phyloP scores from a whole-genome alignment of 2,329 filamentous ascomycete genomes.

The Curvularia sp. region DNA sequence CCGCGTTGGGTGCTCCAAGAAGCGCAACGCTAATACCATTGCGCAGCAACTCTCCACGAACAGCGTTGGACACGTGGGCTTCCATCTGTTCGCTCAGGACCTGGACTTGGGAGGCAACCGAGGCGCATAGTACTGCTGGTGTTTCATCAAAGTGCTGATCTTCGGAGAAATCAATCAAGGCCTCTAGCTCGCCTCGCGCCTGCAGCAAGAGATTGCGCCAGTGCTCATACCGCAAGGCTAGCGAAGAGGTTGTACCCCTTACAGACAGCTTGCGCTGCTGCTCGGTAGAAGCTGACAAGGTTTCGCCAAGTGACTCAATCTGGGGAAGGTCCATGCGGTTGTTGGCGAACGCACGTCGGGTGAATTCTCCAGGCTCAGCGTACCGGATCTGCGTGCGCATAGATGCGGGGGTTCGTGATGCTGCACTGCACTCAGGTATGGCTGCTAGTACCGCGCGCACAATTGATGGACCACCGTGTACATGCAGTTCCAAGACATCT shows the following conservation, averaged over 20 bases:
- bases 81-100: constrained; percentile 68
- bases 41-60: constrained; percentile 81
- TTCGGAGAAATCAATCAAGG: constrained; percentile 95
- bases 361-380: constrained; percentile 95
- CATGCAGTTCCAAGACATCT: constrained; percentile 88
- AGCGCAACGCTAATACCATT: constrained; percentile 87
- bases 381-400: constrained; percentile 68
- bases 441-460: constrained; percentile 84
- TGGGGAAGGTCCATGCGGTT: constrained; percentile 85
- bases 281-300: constrained; percentile 76
- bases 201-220: constrained; percentile 82
- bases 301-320: constrained; percentile 70
- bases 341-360: constrained; percentile 88
- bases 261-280: constrained; percentile 90
- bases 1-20: constrained; percentile 89
- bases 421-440: constrained; percentile 64
- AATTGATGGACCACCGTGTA: constrained; percentile 91
- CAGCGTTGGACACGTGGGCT: constrained; percentile 76
- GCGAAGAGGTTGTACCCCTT: constrained; percentile 72
- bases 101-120: constrained; percentile 70
- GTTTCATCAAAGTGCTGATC: constrained; percentile 97
- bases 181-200: constrained; percentile 90
- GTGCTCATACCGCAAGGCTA: constrained; percentile 78
- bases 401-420: constrained; percentile 9
- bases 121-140: constrained; percentile 72